Conservation (phyloP, 1,284 basidiomycete genomes). For the Austroboletus niveus region DNA sequence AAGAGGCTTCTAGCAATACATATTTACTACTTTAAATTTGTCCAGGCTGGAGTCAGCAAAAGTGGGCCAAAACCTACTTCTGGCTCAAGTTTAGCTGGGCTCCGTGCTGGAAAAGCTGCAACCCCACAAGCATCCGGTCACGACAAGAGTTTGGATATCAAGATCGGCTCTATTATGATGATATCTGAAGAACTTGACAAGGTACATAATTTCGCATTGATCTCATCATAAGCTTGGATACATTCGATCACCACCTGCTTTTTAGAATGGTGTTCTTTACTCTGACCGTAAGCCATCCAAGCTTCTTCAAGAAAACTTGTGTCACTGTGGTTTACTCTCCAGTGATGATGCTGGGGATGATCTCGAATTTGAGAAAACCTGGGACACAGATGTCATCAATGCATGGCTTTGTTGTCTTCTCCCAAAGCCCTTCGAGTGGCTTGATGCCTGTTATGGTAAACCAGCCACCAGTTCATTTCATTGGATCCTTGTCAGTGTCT, state of each 20-base stretch:
- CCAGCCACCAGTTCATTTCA: background rate
- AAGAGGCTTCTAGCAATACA: too few relatives aligned
- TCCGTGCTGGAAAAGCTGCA: too few relatives aligned
- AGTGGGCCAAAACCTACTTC: too few relatives aligned
- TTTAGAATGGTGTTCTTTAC: background rate
- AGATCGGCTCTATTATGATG: background rate
- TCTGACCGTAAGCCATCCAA: background rate
- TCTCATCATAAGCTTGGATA: too few relatives aligned
- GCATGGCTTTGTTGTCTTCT: constrained; percentile 1
- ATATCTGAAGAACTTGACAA: background rate
- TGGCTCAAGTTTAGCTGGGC: too few relatives aligned
- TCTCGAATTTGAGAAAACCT: constrained; percentile 1
- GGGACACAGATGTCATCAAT: constrained; percentile 1
- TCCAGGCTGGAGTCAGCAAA: too few relatives aligned
- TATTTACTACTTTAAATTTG: too few relatives aligned
- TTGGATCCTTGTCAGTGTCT: background rate
- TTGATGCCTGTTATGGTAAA: background rate
- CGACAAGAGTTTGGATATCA: background rate
- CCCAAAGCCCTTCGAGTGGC: too few relatives aligned
- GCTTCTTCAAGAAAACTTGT: background rate
- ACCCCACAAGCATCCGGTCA: too few relatives aligned
- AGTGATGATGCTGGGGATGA: background rate
- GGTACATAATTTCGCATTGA: background rate
- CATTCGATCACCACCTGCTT: background rate
- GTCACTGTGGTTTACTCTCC: background rate